Percentiles rank a stretch among this genome's conserved stretches.
Evolutionary conservation across 495 filamentous ascomycete species (phyloP).

Genomic region (Schizothecium vesticola): DNA sequence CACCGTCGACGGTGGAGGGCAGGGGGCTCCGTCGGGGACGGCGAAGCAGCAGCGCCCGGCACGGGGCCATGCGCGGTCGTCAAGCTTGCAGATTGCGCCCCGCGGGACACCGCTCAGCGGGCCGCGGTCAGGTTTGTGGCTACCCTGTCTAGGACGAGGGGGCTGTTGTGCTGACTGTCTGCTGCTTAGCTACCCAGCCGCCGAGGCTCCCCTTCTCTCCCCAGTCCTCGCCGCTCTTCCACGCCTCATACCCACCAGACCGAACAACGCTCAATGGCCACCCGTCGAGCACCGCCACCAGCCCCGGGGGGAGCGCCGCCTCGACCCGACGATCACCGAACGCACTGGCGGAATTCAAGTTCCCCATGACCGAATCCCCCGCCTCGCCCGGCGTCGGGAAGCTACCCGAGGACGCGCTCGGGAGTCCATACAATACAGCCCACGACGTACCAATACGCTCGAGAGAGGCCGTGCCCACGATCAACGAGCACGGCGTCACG

Average conservation of each 20-base stretch:
- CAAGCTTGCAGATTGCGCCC: slow-evolving; percentile 75
- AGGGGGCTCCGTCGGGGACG: slow-evolving; percentile 7
- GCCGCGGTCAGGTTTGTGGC: slow-evolving; percentile 22
- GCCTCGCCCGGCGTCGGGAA: slow-evolving; percentile 21
- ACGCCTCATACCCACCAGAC: slow-evolving; percentile 44
- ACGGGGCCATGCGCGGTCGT: slow-evolving; percentile 70
- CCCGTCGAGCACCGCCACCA: slow-evolving; percentile 31
- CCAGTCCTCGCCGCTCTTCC: slow-evolving; percentile 42
- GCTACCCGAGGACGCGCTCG: slow-evolving; percentile 7
- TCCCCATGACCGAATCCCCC: slow-evolving; percentile 53
- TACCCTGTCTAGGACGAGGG: background rate
- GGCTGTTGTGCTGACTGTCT: background rate
- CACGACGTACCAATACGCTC: slow-evolving; percentile 33
- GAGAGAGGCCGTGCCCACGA: slow-evolving; percentile 38
- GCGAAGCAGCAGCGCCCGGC: slow-evolving; percentile 43
- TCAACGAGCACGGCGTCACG: slow-evolving; percentile 52
- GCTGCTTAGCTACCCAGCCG: slow-evolving; percentile 35
- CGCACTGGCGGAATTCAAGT: slow-evolving; percentile 60
- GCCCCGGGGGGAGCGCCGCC: slow-evolving; percentile 29
- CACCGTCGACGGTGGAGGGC: slow-evolving; percentile 34
- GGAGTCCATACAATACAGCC: slow-evolving; percentile 33
- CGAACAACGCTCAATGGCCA: slow-evolving; percentile 31
- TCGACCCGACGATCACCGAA: slow-evolving; percentile 27
- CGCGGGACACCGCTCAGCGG: slow-evolving; percentile 37
- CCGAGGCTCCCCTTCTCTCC: slow-evolving; percentile 29